A percentile compares a stretch with the other conserved stretches of the same genome.
Evolutionary conservation across 2,329 filamentous ascomycete species (phyloP).

Genomic region (Clonostachys rhizophaga): DNA sequence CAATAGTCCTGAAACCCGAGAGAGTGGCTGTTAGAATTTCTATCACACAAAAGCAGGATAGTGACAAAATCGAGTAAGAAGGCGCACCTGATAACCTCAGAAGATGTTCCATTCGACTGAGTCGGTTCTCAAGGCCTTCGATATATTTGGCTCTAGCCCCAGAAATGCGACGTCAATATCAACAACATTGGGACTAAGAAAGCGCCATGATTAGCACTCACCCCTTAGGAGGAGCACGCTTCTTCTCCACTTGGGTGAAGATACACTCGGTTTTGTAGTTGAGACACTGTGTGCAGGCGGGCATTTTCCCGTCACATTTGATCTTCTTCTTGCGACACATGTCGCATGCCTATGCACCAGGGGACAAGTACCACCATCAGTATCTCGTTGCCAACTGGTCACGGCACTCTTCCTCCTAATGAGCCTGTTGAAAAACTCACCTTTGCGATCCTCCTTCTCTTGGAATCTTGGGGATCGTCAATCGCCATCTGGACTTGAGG

Average conservation of each 20-base stretch:
- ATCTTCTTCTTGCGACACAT: conserved; percentile 98
- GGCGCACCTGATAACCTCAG: conserved; percentile 70
- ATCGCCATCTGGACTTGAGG: conserved; percentile 40
- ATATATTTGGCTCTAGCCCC: conserved; percentile 84
- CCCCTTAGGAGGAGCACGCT: conserved; percentile 95
- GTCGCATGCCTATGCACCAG: conserved; percentile 67
- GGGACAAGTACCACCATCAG: not conserved
- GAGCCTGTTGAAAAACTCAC: conserved; percentile 40
- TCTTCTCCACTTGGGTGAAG: conserved; percentile 98
- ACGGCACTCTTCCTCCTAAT: not conserved
- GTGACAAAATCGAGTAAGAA: too few relatives aligned
- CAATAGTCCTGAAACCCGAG: conserved; percentile 54
- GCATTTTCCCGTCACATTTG: conserved; percentile 95
- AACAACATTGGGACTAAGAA: conserved; percentile 2
- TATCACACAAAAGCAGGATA: too few relatives aligned
- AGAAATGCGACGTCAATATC: conserved; percentile 10
- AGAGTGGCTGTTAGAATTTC: too few relatives aligned
- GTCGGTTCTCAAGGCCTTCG: conserved; percentile 88
- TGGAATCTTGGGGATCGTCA: conserved; percentile 73
- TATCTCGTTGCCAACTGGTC: not conserved
- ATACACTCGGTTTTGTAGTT: conserved; percentile 98
- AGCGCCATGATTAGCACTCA: conserved; percentile 32
- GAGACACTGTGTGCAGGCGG: conserved; percentile 89
- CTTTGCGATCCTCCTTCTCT: conserved; percentile 82
- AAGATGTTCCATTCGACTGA: conserved; percentile 94